These are phyloP conservation scores for Ascobolus immersus DNA, from an alignment of 495 filamentous ascomycete genomes.

Conservation along the genomic window DNA sequence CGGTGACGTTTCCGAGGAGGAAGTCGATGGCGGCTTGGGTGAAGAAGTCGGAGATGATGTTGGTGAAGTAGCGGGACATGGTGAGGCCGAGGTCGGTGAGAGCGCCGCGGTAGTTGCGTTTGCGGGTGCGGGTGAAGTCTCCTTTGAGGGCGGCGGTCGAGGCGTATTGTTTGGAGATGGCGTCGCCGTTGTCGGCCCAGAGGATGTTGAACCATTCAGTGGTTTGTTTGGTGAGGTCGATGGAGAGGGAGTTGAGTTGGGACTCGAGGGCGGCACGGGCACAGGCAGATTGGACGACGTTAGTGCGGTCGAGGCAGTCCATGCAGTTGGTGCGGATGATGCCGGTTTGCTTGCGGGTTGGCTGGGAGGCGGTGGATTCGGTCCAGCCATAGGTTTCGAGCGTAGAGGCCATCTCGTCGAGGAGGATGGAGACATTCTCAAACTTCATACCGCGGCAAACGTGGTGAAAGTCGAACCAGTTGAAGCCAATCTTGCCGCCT, in stretches of 20 bases:
- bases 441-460: slow-evolving; percentile 91
- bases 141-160: slow-evolving; percentile 85
- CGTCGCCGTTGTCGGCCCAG: slow-evolving; percentile 85
- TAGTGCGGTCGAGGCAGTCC: slow-evolving; percentile 88
- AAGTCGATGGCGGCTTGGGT: slow-evolving; percentile 86
- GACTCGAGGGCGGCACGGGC: slow-evolving; percentile 48
- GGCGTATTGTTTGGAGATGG: slow-evolving; percentile 47
- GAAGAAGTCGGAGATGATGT: slow-evolving; percentile 90
- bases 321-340: slow-evolving; percentile 83
- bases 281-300: slow-evolving; percentile 73
- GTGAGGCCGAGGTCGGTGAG: slow-evolving; percentile 83
- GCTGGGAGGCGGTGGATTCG: slow-evolving; percentile 21
- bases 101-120: slow-evolving; percentile 74
- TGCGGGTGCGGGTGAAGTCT: slow-evolving; percentile 74
- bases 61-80: slow-evolving; percentile 46
- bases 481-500: slow-evolving; percentile 34
- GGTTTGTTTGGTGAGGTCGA: slow-evolving; percentile 43
- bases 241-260: slow-evolving; percentile 47
- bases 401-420: slow-evolving; percentile 38
- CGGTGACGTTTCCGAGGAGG: slow-evolving; percentile 65
- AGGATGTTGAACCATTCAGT: slow-evolving; percentile 81
- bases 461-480: slow-evolving; percentile 91
- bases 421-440: slow-evolving; percentile 59
- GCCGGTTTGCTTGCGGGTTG: slow-evolving; percentile 34
- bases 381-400: slow-evolving; percentile 41